Evolutionary conservation across 345 rosid species (phyloP).

Genomic region (Populus simonii): DNA sequence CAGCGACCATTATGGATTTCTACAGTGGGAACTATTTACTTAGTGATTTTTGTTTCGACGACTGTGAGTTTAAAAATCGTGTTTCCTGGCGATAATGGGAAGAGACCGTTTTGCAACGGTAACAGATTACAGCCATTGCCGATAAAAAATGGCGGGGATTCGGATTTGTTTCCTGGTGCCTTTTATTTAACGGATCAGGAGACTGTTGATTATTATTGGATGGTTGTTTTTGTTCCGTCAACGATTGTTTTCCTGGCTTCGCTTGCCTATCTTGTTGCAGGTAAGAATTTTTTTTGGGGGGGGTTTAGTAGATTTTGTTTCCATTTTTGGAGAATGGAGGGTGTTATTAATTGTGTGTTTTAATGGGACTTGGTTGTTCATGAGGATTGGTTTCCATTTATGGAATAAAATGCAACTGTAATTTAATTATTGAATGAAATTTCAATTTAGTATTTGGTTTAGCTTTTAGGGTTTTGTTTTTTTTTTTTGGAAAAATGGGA

Average conservation of each 20-base stretch:
- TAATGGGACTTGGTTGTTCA: neutral
- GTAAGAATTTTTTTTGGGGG: constrained; percentile 24
- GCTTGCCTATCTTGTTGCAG: constrained; percentile 67
- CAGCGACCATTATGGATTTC: constrained; percentile 48
- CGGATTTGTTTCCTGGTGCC: constrained; percentile 62
- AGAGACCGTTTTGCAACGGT: constrained; percentile 73
- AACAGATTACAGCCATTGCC: constrained; percentile 54
- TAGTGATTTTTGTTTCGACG: constrained; percentile 48
- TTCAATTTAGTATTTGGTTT: neutral
- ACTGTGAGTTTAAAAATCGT: constrained; percentile 73
- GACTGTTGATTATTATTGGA: constrained; percentile 87
- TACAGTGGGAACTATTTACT: constrained; percentile 32
- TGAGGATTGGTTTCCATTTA: neutral
- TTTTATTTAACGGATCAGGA: constrained; percentile 88
- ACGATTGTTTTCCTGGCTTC: constrained; percentile 59
- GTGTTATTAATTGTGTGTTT: neutral
- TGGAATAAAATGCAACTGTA: neutral
- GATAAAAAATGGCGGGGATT: constrained; percentile 49
- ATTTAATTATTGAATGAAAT: neutral
- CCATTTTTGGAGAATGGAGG: neutral
- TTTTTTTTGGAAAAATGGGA: neutral
- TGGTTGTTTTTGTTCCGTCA: constrained; percentile 76
- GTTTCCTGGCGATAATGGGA: constrained; percentile 52
- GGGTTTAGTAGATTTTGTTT: neutral
- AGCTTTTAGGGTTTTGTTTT: neutral